Evolutionary conservation across 2,329 filamentous ascomycete genomes (phyloP).

Genomic region (Ustulina deusta): DNA sequence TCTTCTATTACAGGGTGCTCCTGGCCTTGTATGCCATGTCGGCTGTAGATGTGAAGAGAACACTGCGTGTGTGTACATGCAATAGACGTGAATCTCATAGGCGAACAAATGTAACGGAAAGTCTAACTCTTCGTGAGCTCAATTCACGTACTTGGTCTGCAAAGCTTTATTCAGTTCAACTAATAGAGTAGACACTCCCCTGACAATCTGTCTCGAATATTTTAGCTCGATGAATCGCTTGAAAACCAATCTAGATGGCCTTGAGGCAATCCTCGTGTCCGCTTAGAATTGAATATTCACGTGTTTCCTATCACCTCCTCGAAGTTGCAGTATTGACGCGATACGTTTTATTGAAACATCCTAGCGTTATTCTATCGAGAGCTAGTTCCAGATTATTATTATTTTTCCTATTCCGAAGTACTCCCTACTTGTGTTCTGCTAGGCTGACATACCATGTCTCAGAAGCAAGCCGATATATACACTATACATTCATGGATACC

Average conservation of each 20-base stretch:
- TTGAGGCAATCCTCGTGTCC: neutral
- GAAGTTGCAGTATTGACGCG: neutral
- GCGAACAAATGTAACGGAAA: neutral
- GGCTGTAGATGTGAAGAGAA: neutral
- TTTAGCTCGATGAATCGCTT: neutral
- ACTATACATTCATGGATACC: neutral
- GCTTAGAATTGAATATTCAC: neutral
- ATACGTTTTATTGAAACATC: neutral
- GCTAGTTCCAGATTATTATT: neutral
- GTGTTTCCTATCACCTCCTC: neutral
- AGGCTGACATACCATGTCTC: neutral
- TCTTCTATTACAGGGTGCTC: neutral
- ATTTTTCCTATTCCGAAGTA: neutral
- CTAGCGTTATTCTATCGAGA: neutral
- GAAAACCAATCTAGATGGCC: neutral
- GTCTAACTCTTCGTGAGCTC: too few species aligned
- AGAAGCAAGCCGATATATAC: neutral
- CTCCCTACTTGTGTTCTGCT: neutral
- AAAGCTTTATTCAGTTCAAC: too few species aligned
- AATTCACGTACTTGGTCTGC: too few species aligned
- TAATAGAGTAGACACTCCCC: too few species aligned
- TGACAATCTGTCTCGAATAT: neutral
- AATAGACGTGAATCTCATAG: neutral
- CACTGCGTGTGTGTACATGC: neutral
- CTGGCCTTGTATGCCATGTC: neutral